Evolutionary conservation across 345 rosid genomes (phyloP).

Genomic region (Euphorbia peplus): DNA sequence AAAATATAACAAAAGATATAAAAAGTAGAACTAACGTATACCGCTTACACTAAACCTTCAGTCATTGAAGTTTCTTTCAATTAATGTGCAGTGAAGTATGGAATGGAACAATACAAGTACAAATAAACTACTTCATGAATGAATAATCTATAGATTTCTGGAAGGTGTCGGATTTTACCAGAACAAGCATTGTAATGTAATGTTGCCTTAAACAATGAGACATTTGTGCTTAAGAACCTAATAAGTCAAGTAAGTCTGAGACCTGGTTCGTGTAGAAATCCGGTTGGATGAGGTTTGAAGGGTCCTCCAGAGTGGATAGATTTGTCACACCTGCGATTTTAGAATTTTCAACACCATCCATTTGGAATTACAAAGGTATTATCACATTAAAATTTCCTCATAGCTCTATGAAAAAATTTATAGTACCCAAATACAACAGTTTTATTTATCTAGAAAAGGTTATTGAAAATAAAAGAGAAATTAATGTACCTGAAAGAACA

Average conservation of each 20-base stretch:
- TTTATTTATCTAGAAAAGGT: not conserved
- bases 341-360: not conserved
- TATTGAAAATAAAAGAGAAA: constrained; percentile 1
- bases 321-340: constrained; percentile 62
- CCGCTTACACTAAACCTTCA: too few species aligned
- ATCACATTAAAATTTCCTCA: not conserved
- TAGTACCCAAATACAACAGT: not conserved
- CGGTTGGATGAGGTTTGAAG: constrained; percentile 58
- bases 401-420: not conserved
- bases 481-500: constrained; percentile 62
- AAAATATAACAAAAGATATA: too few species aligned
- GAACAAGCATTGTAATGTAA: not conserved
- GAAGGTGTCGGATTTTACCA: too few species aligned
- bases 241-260: constrained; percentile 51
- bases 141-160: too few species aligned
- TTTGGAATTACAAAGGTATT: not conserved
- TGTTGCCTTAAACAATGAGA: not conserved
- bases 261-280: constrained; percentile 65
- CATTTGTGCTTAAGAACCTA: constrained; percentile 26
- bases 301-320: constrained; percentile 46
- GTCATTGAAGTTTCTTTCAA: too few species aligned
- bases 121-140: too few species aligned
- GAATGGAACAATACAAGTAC: too few species aligned
- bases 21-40: too few species aligned
- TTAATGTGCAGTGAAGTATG: too few species aligned